Percentiles rank a stretch among this genome's conserved stretches.
Evolutionary conservation across 345 rosid genomes (phyloP).

Genomic region (Brassica rapa): DNA sequence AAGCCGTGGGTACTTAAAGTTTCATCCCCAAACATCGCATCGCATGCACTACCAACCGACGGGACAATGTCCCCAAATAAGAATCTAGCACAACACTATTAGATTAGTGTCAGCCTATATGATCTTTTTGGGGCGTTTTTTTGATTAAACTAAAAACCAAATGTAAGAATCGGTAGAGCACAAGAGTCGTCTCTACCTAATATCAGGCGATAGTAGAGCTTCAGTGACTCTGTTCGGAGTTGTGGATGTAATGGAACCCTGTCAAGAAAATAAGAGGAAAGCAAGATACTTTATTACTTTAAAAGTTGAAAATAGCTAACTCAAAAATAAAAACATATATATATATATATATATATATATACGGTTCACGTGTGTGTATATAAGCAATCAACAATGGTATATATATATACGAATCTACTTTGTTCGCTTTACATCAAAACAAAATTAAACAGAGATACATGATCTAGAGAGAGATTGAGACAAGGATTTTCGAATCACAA

Average conservation of each 20-base stretch:
- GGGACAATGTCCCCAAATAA: background rate
- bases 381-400: too few species aligned
- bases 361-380: too few species aligned
- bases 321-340: too few species aligned
- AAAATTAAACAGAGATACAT: too few species aligned
- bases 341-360: too few species aligned
- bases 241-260: background rate
- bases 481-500: too few species aligned
- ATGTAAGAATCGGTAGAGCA: background rate
- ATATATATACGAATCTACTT: too few species aligned
- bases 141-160: background rate
- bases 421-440: too few species aligned
- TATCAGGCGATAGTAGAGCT: background rate
- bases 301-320: too few species aligned
- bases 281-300: too few species aligned
- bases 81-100: conserved; percentile 3
- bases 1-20: background rate
- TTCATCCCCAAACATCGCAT: background rate
- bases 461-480: too few species aligned
- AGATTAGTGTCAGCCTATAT: background rate
- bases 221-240: background rate
- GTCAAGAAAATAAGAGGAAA: background rate
- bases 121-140: conserved; percentile 1
- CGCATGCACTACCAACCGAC: background rate
- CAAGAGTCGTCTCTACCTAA: background rate